Percentiles rank a stretch among this genome's conserved stretches.
These are phyloP conservation scores for Lolium rigidum DNA, from an alignment of 176 grass and related monocot genomes.

Conservation along the genomic window DNA sequence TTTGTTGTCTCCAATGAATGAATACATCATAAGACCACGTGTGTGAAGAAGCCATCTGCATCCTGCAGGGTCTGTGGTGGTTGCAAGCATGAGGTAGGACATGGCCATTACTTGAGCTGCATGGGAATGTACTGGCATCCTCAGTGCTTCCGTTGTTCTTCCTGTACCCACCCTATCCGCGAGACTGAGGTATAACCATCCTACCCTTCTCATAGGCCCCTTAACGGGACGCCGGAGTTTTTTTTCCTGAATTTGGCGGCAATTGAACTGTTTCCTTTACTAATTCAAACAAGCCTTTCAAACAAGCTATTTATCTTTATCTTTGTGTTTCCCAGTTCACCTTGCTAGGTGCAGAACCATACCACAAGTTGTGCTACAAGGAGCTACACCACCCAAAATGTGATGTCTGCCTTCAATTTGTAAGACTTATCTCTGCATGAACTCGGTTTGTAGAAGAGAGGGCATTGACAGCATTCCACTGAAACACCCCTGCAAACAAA, in stretches of 20 bases:
- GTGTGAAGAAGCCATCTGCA: constrained; percentile 14
- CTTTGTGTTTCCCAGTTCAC: constrained; percentile 73
- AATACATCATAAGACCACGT: constrained; percentile 2
- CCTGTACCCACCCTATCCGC: constrained; percentile 70
- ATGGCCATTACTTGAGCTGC: constrained; percentile 93
- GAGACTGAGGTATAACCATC: constrained; percentile 76
- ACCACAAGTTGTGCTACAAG: constrained; percentile 93
- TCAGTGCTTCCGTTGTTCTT: constrained; percentile 77
- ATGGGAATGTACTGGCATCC: constrained; percentile 97
- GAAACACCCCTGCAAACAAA: constrained; percentile 13
- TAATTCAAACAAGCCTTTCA: neutral
- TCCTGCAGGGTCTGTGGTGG: constrained; percentile 73
- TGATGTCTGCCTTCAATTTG: constrained; percentile 94
- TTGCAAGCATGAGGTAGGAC: constrained; percentile 88
- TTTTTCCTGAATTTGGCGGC: neutral
- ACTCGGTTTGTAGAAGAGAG: neutral
- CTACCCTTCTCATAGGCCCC: neutral
- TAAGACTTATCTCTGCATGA: constrained; percentile 57
- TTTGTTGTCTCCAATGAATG: neutral
- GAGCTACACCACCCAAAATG: constrained; percentile 96
- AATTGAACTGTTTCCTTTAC: neutral
- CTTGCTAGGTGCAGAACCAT: constrained; percentile 70
- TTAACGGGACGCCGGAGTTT: too few relatives aligned
- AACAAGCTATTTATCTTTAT: neutral
- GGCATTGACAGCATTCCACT: neutral